Conservation (phyloP, 177 flowering plant genomes). For the Vitis hybrid region DNA sequence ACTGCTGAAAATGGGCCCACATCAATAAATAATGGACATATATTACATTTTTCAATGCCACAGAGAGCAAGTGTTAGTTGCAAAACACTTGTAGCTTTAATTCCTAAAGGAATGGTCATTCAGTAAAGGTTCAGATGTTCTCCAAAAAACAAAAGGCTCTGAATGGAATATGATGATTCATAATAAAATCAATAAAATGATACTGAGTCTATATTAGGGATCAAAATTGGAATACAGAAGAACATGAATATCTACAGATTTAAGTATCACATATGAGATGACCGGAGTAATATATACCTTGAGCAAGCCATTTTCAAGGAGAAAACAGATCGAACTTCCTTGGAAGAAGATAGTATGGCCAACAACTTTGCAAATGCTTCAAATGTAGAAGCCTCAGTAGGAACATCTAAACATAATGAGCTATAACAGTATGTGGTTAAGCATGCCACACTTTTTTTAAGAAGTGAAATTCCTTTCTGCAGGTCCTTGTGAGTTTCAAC, state of each 20-base stretch:
- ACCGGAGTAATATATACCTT: constrained; percentile 44
- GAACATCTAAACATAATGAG: constrained; percentile 70
- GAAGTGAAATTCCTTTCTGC: constrained; percentile 94
- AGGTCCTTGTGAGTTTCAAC: constrained; percentile 81
- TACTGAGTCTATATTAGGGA: too few species aligned
- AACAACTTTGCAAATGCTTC: constrained; percentile 88
- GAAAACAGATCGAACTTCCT: constrained; percentile 74
- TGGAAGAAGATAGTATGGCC: constrained; percentile 77
- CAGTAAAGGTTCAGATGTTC: too few species aligned
- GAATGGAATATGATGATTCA: too few species aligned
- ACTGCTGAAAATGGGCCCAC: too few species aligned
- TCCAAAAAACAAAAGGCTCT: too few species aligned
- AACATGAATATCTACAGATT: background rate
- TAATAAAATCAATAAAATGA: too few species aligned
- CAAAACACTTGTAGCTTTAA: too few species aligned
- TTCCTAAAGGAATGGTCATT: too few species aligned
- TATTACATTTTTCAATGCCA: too few species aligned
- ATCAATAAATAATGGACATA: too few species aligned
- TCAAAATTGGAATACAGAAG: too few species aligned
- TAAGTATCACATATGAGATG: background rate
- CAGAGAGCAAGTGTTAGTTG: too few species aligned
- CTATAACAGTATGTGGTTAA: constrained; percentile 84
- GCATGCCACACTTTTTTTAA: constrained; percentile 97
- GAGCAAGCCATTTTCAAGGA: constrained; percentile 72
- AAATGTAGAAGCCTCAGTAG: constrained; percentile 87